These are phyloP conservation scores for Apiotrichum domesticum DNA, from an alignment of 1,284 basidiomycete genomes.

Conservation along the genomic window DNA sequence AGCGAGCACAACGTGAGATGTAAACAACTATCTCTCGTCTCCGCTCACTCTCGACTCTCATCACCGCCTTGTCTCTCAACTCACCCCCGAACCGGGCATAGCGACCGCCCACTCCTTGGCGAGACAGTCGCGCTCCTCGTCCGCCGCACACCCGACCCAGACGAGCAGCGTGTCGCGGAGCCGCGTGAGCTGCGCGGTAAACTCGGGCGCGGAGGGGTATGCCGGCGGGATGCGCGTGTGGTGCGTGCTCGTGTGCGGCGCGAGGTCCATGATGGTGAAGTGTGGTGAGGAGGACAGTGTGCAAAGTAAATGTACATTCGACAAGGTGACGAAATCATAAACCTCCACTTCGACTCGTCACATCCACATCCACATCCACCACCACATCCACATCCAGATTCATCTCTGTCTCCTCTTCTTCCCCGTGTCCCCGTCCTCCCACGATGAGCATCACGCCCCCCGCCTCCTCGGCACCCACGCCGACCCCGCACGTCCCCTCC, in stretches of 20 bases:
- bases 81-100: constrained; percentile 59
- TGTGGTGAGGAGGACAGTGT: too few species aligned
- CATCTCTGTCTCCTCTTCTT: not conserved
- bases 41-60: not conserved
- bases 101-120: constrained; percentile 76
- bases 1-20: too few species aligned
- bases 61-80: constrained; percentile 11
- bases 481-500: constrained; percentile 9
- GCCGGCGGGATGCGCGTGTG: constrained; percentile 31
- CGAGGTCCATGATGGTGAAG: constrained; percentile 2
- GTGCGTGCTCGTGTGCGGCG: constrained; percentile 24
- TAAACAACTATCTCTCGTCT: too few species aligned
- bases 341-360: not conserved
- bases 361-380: not conserved
- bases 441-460: constrained; percentile 22
- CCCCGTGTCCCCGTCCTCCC: not conserved
- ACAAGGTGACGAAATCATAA: not conserved
- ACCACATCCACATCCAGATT: not conserved
- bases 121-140: constrained; percentile 46
- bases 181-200: constrained; percentile 63
- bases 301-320: not conserved
- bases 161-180: constrained; percentile 71
- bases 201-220: constrained; percentile 50
- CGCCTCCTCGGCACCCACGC: constrained; percentile 25
- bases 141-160: constrained; percentile 60